phyloP scores from a whole-genome alignment of 208 protist genomes.

The Leishmania gerbilli region DNA sequence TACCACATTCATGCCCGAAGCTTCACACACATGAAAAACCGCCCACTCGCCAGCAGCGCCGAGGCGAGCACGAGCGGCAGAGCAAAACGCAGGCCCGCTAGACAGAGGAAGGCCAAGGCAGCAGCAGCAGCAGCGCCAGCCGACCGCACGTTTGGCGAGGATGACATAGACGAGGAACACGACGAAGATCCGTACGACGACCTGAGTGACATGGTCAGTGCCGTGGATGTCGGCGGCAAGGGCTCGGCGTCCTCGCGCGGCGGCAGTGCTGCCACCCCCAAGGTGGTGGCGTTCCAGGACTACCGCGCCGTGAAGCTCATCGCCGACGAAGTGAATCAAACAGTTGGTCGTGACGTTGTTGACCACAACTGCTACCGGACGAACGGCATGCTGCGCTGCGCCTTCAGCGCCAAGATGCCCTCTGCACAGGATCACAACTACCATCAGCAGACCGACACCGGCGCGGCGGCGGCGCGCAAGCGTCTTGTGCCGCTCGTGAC shows the following conservation, averaged over 20 bases:
- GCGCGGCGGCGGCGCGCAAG: slow-evolving; percentile 19
- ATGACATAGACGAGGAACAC: slow-evolving; percentile 4
- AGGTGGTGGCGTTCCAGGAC: slow-evolving; percentile 78
- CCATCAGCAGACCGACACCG: slow-evolving; percentile 8
- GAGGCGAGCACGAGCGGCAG: not conserved
- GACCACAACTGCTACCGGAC: slow-evolving; percentile 75
- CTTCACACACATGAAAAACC: slow-evolving; percentile 39
- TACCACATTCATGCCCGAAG: slow-evolving; percentile 79
- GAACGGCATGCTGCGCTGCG: slow-evolving; percentile 82
- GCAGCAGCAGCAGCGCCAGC: not conserved
- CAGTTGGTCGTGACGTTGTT: slow-evolving; percentile 58
- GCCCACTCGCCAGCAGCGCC: not conserved
- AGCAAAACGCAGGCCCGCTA: not conserved
- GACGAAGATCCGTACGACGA: slow-evolving; percentile 37
- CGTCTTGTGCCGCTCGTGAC: slow-evolving; percentile 51
- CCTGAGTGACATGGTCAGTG: slow-evolving; percentile 44
- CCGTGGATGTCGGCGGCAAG: slow-evolving; percentile 33
- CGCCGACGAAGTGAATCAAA: slow-evolving; percentile 79
- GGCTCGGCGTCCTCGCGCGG: not conserved
- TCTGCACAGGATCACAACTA: slow-evolving; percentile 31
- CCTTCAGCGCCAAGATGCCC: slow-evolving; percentile 66
- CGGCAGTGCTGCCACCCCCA: slow-evolving; percentile 1
- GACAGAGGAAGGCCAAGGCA: not conserved
- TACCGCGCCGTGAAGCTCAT: slow-evolving; percentile 78
- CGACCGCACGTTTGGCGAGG: slow-evolving; percentile 2